A percentile compares a stretch with the other conserved stretches of the same genome.
Evolutionary conservation across 2,329 filamentous ascomycete genomes (phyloP).

Genomic region (Tolypocladium sp.): DNA sequence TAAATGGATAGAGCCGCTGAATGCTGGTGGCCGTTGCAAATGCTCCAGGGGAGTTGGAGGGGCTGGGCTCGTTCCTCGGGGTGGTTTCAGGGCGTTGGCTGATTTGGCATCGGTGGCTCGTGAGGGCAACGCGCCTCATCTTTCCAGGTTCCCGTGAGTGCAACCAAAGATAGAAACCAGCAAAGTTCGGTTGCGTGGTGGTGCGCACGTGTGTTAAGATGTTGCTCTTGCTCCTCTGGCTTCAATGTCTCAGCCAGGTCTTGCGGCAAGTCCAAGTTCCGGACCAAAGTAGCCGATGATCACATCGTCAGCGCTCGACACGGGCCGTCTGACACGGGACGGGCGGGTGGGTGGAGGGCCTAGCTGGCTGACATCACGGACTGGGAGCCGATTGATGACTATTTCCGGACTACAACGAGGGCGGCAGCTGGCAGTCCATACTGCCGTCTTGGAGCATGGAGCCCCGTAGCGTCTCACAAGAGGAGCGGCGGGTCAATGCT

Average conservation of each 20-base stretch:
- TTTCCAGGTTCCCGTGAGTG: not conserved
- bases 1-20: not conserved
- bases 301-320: constrained; percentile 2
- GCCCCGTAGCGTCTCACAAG: not conserved
- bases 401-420: not conserved
- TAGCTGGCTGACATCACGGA: not conserved
- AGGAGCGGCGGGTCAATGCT: not conserved
- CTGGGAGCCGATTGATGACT: not conserved
- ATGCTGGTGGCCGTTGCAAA: not conserved
- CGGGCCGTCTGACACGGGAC: not conserved
- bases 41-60: too few relatives aligned
- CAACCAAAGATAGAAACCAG: not conserved
- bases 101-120: not conserved
- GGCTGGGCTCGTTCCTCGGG: not conserved
- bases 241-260: constrained; percentile 3
- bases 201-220: not conserved
- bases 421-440: not conserved
- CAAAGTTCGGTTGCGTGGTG: not conserved
- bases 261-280: not conserved
- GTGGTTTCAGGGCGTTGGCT: not conserved
- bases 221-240: not conserved
- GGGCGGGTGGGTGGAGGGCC: not conserved
- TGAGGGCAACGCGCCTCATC: not conserved
- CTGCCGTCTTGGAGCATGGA: not conserved
- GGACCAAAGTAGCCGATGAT: not conserved